These are phyloP conservation scores for Lecanoromycetidae sp. DNA, from an alignment of 2,329 filamentous ascomycete genomes.

Conservation along the genomic window DNA sequence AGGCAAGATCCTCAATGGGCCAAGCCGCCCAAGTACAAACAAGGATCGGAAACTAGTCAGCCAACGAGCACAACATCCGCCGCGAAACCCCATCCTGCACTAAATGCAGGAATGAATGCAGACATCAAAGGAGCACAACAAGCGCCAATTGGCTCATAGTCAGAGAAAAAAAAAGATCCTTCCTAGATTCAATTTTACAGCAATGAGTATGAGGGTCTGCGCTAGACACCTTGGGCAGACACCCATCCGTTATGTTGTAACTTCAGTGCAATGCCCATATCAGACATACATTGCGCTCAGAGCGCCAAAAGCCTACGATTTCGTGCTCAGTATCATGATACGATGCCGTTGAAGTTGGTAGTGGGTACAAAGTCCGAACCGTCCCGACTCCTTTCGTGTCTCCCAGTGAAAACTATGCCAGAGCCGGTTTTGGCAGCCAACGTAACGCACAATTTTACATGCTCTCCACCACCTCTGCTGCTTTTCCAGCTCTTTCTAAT, in stretches of 20 bases:
- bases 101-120: constrained; percentile 15
- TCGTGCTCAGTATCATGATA: neutral
- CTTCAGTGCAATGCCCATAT: neutral
- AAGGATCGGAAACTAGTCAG: constrained; percentile 16
- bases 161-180: too few relatives aligned
- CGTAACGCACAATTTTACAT: constrained; percentile 23
- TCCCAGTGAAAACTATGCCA: neutral
- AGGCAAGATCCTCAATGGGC: constrained; percentile 34
- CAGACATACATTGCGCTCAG: constrained; percentile 2
- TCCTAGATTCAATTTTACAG: too few relatives aligned
- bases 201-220: too few relatives aligned
- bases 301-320: neutral
- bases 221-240: too few relatives aligned
- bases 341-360: neutral
- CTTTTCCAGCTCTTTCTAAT: constrained; percentile 33
- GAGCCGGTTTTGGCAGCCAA: too few relatives aligned
- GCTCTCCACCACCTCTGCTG: constrained; percentile 36
- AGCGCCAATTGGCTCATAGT: constrained; percentile 9
- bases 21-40: constrained; percentile 33
- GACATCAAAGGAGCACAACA: constrained; percentile 7
- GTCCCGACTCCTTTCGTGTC: neutral
- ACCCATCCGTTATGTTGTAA: too few relatives aligned
- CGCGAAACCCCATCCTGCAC: constrained; percentile 15
- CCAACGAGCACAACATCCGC: constrained; percentile 14
- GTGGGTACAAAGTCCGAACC: neutral